Conservation (phyloP, 768 basidiomycete species). For the Lentinula detonsa region DNA sequence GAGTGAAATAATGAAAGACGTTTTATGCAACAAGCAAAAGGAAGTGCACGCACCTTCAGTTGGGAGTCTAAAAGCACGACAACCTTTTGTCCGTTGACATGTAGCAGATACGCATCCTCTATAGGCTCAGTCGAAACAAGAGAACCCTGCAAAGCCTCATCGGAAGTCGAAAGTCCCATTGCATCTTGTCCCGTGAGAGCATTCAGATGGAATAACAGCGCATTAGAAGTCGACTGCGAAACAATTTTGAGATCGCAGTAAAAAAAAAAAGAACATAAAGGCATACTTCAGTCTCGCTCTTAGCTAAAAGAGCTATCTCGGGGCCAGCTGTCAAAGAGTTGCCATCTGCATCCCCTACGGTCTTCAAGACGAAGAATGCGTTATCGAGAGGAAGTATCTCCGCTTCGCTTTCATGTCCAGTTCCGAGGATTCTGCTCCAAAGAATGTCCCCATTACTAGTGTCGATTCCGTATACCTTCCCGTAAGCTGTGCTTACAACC, state of each 20-base stretch:
- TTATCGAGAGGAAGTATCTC: conserved; percentile 40
- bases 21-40: neutral
- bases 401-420: conserved; percentile 52
- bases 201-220: conserved; percentile 71
- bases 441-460: conserved; percentile 69
- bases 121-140: conserved; percentile 57
- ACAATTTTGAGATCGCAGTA: conserved; percentile 3
- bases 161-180: conserved; percentile 21
- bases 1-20: neutral
- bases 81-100: conserved; percentile 34
- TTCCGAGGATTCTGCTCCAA: conserved; percentile 78
- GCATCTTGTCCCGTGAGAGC: conserved; percentile 73
- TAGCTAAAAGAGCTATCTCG: conserved; percentile 57
- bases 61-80: conserved; percentile 71
- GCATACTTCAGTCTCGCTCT: conserved; percentile 54
- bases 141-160: conserved; percentile 45
- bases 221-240: conserved; percentile 45
- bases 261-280: neutral
- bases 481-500: conserved; percentile 60
- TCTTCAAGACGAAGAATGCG: conserved; percentile 53
- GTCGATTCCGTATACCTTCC: conserved; percentile 81
- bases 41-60: conserved; percentile 49
- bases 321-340: conserved; percentile 24
- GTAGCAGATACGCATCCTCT: conserved; percentile 53
- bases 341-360: conserved; percentile 38